Conservation (phyloP, 352 stramenopile species). For the Phytopythium vexans region DNA sequence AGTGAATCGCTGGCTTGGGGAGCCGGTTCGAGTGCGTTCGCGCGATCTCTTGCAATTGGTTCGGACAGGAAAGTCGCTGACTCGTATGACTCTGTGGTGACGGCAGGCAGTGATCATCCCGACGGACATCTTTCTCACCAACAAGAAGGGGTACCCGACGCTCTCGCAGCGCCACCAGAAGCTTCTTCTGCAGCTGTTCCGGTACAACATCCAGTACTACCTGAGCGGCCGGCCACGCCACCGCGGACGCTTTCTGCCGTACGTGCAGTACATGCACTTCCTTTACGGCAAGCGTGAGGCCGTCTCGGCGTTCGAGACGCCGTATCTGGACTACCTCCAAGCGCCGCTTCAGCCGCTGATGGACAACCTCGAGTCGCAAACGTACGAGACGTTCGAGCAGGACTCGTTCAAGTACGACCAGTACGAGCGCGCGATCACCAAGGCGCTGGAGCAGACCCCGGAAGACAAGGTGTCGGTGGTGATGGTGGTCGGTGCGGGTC, state of each 20-base stretch:
- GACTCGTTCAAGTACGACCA: slow-evolving; percentile 98
- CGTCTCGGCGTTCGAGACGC: slow-evolving; percentile 88
- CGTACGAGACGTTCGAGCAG: slow-evolving; percentile 99
- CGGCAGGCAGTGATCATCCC: slow-evolving; percentile 82
- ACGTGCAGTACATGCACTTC: slow-evolving; percentile 96
- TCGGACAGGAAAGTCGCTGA: not conserved
- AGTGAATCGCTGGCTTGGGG: slow-evolving; percentile 83
- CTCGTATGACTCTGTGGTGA: slow-evolving; percentile 5
- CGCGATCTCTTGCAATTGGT: not conserved
- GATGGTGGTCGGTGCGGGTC: slow-evolving; percentile 92
- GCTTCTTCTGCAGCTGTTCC: slow-evolving; percentile 67
- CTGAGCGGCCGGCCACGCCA: slow-evolving; percentile 76
- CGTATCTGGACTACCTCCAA: slow-evolving; percentile 97
- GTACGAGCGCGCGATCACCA: slow-evolving; percentile 93
- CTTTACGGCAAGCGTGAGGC: slow-evolving; percentile 79
- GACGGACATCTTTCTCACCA: slow-evolving; percentile 93
- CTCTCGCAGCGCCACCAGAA: slow-evolving; percentile 92
- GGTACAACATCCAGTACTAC: slow-evolving; percentile 86
- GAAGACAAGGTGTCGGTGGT: slow-evolving; percentile 74
- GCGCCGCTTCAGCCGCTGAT: slow-evolving; percentile 96
- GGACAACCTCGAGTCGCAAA: slow-evolving; percentile 98
- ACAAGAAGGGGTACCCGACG: slow-evolving; percentile 94
- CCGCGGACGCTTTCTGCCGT: slow-evolving; percentile 66
- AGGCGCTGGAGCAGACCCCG: slow-evolving; percentile 60
- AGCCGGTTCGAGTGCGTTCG: slow-evolving; percentile 66